A percentile compares a stretch with the other conserved stretches of the same genome.
Conservation (phyloP, 345 rosid species). For the Psidium friedrichsthalianum region DNA sequence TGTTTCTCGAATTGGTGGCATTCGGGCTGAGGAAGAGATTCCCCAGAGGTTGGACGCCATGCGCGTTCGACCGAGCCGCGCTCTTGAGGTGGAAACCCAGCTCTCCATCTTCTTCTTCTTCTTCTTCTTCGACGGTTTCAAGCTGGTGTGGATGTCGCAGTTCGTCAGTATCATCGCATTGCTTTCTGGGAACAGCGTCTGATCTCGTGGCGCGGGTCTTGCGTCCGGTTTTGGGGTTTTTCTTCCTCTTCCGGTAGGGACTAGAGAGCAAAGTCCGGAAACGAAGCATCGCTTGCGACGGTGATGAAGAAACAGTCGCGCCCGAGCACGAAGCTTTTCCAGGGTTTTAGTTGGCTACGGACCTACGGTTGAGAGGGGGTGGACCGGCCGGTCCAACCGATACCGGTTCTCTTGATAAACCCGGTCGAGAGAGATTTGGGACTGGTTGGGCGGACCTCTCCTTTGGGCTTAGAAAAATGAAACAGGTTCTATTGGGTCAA, state of each 20-base stretch:
- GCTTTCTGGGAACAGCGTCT: constrained; percentile 7
- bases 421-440: neutral
- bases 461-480: neutral
- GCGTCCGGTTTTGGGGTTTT: neutral
- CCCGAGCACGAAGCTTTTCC: neutral
- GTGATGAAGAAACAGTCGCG: neutral
- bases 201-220: constrained; percentile 7
- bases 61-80: constrained; percentile 37
- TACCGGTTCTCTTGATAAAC: neutral
- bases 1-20: constrained; percentile 54
- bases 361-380: neutral
- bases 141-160: neutral
- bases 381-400: neutral
- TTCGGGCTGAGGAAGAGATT: constrained; percentile 53
- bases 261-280: neutral
- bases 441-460: neutral
- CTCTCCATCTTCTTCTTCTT: constrained; percentile 25
- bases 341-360: neutral
- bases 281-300: neutral
- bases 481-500: neutral
- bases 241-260: constrained; percentile 14
- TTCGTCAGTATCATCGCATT: neutral
- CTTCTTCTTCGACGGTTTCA: constrained; percentile 2
- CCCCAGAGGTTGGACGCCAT: constrained; percentile 87
- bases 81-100: constrained; percentile 50